Evolutionary conservation across 352 stramenopile genomes (phyloP), one percentile per base, ranked within the genome.

Genomic region (Phytophthora kernoviae): DNA sequence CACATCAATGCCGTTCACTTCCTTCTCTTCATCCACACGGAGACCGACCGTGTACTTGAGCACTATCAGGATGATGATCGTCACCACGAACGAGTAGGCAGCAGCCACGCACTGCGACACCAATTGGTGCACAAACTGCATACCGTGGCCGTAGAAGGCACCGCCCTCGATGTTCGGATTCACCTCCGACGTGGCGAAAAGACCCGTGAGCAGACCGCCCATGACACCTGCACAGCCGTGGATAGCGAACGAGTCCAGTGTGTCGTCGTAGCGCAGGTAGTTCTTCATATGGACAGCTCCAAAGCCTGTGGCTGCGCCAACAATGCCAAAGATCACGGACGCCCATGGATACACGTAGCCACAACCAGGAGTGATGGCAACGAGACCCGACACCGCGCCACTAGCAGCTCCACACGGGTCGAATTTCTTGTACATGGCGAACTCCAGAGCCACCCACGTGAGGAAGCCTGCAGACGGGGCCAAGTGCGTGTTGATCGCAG

Each of bases 201-300:
- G 67, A 7, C 81, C 84, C 0, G 81, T 87, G 18, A 91, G 17
- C 27, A 93, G 58, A 14, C 75, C 77, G 17, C 84, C 82, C 15
- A 72, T 62, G 40, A 90, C 77, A 9, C 84, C 84, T 4, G 54
- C 79, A 20, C 77, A 73, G 24, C 80, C 80, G 66, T 93, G 82
- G 54, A 93, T 82, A 3, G 67, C 82, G 60, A 92, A 90, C 48
- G 73, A 67, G 56, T 93, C 84, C n/a, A 93, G 62, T 7, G 79
- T 90, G 58, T 93, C 84, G 49, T 93, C 84, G 65, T 87, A 90
- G 11, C 79, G 76, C 21, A 87, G 50, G 24, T 54, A 49, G 68
- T 90, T 82, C 61, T 91, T 90, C 21, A 90, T 41, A 40, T 70
- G 66, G 17, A 90, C 73, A 1, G 71, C 75, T 5, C 49, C 40